Evolutionary conservation across 768 basidiomycete species (phyloP).

Genomic region (Cantharellus cinnabarinus): DNA sequence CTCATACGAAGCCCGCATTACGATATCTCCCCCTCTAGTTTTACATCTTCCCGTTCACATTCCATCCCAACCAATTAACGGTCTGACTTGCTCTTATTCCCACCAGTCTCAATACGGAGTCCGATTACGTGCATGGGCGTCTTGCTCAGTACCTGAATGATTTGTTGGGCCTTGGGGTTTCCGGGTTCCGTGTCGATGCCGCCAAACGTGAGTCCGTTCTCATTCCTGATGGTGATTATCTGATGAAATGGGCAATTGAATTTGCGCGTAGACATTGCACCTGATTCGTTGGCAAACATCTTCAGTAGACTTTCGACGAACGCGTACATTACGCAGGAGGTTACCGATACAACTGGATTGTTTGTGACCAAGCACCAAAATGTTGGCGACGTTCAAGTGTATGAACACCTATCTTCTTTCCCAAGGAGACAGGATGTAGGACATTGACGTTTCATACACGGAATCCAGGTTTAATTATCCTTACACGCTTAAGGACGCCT

Average conservation of each 20-base stretch:
- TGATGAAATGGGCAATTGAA: neutral
- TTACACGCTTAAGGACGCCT: constrained; percentile 28
- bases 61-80: no score
- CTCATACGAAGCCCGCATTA: no score
- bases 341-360: neutral
- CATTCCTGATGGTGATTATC: neutral
- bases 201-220: constrained; percentile 15
- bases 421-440: no score
- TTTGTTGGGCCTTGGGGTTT: constrained; percentile 35
- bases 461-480: constrained; percentile 35
- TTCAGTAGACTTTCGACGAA: neutral
- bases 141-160: constrained; percentile 41
- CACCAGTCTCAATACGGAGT: constrained; percentile 34
- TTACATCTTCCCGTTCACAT: no score
- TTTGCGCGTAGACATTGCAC: neutral
- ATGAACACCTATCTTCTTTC: neutral
- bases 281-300: neutral
- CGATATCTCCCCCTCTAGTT: no score
- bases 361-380: neutral
- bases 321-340: neutral
- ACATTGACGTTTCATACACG: neutral
- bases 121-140: constrained; percentile 34
- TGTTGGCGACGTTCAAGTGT: neutral
- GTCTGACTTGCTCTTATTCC: neutral
- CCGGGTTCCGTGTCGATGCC: constrained; percentile 38